Evolutionary conservation across 2,329 filamentous ascomycete genomes (phyloP).

Genomic region (Tetracladium maxilliforme): DNA sequence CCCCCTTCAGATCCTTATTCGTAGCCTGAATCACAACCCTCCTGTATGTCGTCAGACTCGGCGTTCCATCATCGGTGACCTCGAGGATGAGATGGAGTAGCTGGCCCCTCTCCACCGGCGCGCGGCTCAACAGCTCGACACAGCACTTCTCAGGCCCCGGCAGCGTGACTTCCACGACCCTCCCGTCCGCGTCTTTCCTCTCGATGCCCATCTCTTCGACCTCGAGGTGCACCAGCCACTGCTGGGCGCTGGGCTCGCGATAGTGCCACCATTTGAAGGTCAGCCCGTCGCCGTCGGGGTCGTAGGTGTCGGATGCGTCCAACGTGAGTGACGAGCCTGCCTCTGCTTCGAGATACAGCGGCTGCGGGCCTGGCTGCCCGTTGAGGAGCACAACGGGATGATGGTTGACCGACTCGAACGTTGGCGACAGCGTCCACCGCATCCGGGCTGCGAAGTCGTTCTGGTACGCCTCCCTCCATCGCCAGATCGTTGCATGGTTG

Average conservation of each 20-base stretch:
- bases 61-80: slow-evolving; percentile 26
- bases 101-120: slow-evolving; percentile 22
- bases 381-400: slow-evolving; percentile 27
- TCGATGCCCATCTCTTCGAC: slow-evolving; percentile 20
- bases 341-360: slow-evolving; percentile 22
- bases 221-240: slow-evolving; percentile 23
- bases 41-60: slow-evolving; percentile 29
- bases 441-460: slow-evolving; percentile 32
- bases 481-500: slow-evolving; percentile 34
- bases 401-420: slow-evolving; percentile 24
- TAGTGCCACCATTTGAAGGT: slow-evolving; percentile 36
- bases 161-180: slow-evolving; percentile 18
- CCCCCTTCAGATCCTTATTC: too few species aligned
- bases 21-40: slow-evolving; percentile 21
- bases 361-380: slow-evolving; percentile 20
- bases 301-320: slow-evolving; percentile 28
- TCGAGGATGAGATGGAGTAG: slow-evolving; percentile 32
- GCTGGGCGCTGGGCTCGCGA: slow-evolving; percentile 19
- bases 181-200: slow-evolving; percentile 11
- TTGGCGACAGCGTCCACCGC: slow-evolving; percentile 25
- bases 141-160: slow-evolving; percentile 25
- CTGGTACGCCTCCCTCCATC: slow-evolving; percentile 35
- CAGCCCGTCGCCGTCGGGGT: slow-evolving; percentile 26
- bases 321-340: slow-evolving; percentile 22
- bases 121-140: slow-evolving; percentile 16